A percentile compares a stretch with the other conserved stretches of the same genome.
Evolutionary conservation across 1,284 basidiomycete genomes (phyloP).

Genomic region (Ustilago trichophora): DNA sequence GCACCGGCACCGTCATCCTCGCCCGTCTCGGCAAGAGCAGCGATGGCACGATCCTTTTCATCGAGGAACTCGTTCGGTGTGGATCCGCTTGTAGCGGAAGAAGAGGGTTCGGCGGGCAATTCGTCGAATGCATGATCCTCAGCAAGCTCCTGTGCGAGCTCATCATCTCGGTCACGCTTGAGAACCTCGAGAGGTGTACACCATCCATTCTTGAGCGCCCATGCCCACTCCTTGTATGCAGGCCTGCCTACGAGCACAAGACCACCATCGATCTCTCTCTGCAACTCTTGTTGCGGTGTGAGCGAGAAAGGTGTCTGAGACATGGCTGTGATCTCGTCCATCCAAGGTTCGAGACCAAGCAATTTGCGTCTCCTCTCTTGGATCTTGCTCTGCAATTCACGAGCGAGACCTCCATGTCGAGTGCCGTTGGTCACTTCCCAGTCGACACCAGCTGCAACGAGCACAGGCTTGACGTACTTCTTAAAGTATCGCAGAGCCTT

Average conservation of each 20-base stretch:
- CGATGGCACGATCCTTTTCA: constrained; percentile 36
- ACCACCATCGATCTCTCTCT: constrained; percentile 80
- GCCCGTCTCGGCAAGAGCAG: constrained; percentile 25
- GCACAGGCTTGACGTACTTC: constrained; percentile 95
- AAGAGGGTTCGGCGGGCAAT: constrained; percentile 48
- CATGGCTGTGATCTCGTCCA: constrained; percentile 64
- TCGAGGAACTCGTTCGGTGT: constrained; percentile 38
- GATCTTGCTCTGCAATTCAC: constrained; percentile 78
- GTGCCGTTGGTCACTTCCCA: constrained; percentile 85
- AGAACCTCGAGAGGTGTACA: constrained; percentile 72
- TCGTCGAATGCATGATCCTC: constrained; percentile 83
- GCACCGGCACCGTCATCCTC: constrained; percentile 48
- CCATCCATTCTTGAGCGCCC: constrained; percentile 86
- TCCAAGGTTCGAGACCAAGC: constrained; percentile 61
- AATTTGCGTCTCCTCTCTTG: constrained; percentile 72
- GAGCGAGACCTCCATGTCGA: constrained; percentile 82
- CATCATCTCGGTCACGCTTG: constrained; percentile 74
- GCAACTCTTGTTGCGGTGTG: constrained; percentile 72
- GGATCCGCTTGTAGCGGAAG: constrained; percentile 13
- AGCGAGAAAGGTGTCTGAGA: constrained; percentile 72
- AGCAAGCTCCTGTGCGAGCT: constrained; percentile 75
- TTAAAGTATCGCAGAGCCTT: constrained; percentile 86
- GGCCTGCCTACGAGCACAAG: constrained; percentile 87
- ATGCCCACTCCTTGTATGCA: constrained; percentile 92
- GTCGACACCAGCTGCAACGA: constrained; percentile 93